phyloP scores from a whole-genome alignment of 371 early-diverging fungal species.

The Mucor velutinosus region DNA sequence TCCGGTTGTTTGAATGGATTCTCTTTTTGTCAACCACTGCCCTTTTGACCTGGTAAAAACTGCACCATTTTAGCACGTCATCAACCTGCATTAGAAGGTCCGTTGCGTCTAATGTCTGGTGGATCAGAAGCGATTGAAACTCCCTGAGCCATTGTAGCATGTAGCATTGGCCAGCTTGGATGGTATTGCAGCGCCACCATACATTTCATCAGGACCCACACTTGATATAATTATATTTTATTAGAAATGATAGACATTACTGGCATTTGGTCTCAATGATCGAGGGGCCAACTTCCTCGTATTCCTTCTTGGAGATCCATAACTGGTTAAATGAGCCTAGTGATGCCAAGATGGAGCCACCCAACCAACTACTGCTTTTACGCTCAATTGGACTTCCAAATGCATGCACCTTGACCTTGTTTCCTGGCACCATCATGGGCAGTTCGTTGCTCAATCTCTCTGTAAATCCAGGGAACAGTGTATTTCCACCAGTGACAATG shows the following conservation, averaged over 20 bases:
- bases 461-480: conserved; percentile 82
- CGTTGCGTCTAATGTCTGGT: not conserved
- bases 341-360: conserved; percentile 95
- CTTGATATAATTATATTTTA: not conserved
- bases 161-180: not conserved
- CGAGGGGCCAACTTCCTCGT: conserved; percentile 83
- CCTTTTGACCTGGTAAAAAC: not conserved
- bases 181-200: no score
- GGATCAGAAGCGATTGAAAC: not conserved
- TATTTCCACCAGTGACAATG: conserved; percentile 90
- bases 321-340: conserved; percentile 96
- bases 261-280: conserved; percentile 88
- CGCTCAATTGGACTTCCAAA: conserved; percentile 81
- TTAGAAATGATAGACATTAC: not conserved
- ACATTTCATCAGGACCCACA: not conserved
- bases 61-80: conserved; percentile 3
- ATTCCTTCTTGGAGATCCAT: conserved; percentile 91
- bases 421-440: conserved; percentile 63
- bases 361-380: conserved; percentile 92
- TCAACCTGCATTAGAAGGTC: not conserved
- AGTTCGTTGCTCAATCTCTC: conserved; percentile 84
- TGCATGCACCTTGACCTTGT: conserved; percentile 80
- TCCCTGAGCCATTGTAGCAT: not conserved
- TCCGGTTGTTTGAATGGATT: not conserved
- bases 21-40: not conserved